Evolutionary conservation across 2,329 filamentous ascomycete species (phyloP), one percentile per base, ranked within the genome.

Genomic region (Fonsecaea monophora): DNA sequence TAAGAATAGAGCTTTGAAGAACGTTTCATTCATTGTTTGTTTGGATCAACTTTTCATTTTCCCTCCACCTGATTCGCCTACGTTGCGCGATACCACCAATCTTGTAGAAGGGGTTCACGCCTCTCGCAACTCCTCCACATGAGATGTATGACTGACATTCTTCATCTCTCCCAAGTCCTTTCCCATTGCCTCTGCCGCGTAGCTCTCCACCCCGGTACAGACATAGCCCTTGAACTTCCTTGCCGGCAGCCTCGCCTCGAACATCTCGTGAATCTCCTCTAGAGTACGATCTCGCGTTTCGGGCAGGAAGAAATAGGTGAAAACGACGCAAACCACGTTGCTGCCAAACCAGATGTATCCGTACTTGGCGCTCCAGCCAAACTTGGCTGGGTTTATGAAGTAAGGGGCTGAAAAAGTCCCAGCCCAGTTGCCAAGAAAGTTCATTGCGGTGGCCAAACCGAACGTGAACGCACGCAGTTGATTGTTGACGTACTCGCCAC

Each of bases 241-340:
- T n/a, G 60, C 78, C 0, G 77, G 75, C 18, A 80, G 62, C 7
- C 70, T 72, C n/a, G 78, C 77, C 60, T 80, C 77, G 54, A 79
- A 79, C 69, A 71, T 71, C 60, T 71, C 69, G 48, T 70, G 62
- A 34, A 70, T 68, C 54, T 70, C 68, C 40, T 68, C 66, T 8
- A 54, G 53, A 1, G 81, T 85, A 25, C 82, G 80, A 53, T 80
- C 82, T 73, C 85, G 85, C 53, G 84, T 83, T 72, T 87, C 84
- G 0, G 84, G 84, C 0, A 86, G 74, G 75, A 68, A 75, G 37
- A 74, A 69, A 54, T 68, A 68, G 10, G 71, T 75, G 68, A 80
- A 80, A 2, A 77, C 35, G 9, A 75, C 74, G 3, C 77, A 66
- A 9, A 79, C 66, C 9, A 74, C 56, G 54, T 80, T 81, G 2